Base-by-base conservation (phyloP, 495 filamentous ascomycete species). In the Annulohypoxylon bovei region DNA sequence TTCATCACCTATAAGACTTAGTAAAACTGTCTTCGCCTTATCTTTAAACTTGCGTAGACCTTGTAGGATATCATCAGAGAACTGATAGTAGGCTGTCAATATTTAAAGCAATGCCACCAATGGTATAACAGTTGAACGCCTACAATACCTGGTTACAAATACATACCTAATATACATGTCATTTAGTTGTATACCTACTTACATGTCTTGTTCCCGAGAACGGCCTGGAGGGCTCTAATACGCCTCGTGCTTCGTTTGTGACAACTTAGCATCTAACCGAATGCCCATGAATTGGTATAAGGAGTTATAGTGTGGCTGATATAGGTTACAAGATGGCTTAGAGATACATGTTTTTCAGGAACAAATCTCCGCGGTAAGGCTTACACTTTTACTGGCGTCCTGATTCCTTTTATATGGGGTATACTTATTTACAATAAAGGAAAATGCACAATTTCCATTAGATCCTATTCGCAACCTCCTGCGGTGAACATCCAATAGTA, bases 291-390 rank as follows among this genome's bases (percentile, higher is more conserved):
- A 57, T 44, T 52, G 32, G 32, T 7, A 23, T n/a, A 39, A 30
- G 46, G 47, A 25, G 58, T 54, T 63, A 72, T 68, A 72, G 25
- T 33, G 60, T 64, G 60, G 56, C 65, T 65, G 42, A 53, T 72
- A 72, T 72, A 72, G 39, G 59, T 46, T 58, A n/a, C 49, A 47
- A 56, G 20, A 57, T 61, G 20, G 64, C 53, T 50, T 28, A 37
- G 8, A 54, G 50, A 33, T 22, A 60, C 60, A 37, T 20, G 57
- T 67, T 22, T 70, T 46, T 67, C 42, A 50, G 33, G 35, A 57
- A 47, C n/a, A 68, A 27, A 62, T 39, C 39, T 44, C 22, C 42
- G n/a, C 16, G 30, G 25, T 20, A 42, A n/a, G 42, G 35, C 22
- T 61, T 30, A 30, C 32, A 49, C 39, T 42, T 54, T 52, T 25